A percentile compares a stretch with the other conserved stretches of the same genome.
phyloP scores from a whole-genome alignment of 1,284 basidiomycete species.

The Veloporphyrellus conicus region DNA sequence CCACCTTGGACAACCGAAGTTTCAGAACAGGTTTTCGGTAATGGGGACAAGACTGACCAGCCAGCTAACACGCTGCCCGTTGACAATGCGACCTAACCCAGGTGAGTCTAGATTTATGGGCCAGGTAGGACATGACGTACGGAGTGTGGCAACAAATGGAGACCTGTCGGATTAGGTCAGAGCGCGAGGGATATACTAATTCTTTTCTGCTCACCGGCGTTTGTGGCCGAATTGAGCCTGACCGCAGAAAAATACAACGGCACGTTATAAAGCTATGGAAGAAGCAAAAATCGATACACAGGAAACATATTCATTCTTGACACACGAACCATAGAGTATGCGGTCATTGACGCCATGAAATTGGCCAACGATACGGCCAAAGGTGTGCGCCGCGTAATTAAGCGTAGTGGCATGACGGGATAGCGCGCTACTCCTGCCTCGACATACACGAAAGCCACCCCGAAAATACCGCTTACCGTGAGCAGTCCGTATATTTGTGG shows the following conservation, averaged over 20 bases:
- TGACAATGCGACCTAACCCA: constrained; percentile 63
- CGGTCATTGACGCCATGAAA: constrained; percentile 68
- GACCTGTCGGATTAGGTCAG: constrained; percentile 36
- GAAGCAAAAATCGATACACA: constrained; percentile 2
- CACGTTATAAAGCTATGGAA: constrained; percentile 72
- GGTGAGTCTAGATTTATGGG: constrained; percentile 2
- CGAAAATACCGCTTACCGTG: constrained; percentile 49
- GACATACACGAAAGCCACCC: constrained; percentile 61
- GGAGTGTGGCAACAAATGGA: constrained; percentile 85
- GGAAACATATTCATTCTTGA: background rate
- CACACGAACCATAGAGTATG: constrained; percentile 73
- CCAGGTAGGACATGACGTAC: constrained; percentile 45
- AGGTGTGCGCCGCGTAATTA: constrained; percentile 73
- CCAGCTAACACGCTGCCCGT: constrained; percentile 80
- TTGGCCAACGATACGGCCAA: constrained; percentile 78
- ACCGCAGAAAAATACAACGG: constrained; percentile 91
- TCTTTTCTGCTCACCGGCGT: constrained; percentile 51
- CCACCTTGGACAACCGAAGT: constrained; percentile 46
- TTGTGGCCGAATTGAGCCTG: constrained; percentile 63
- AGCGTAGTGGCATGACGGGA: constrained; percentile 80
- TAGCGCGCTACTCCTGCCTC: constrained; percentile 72
- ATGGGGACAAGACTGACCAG: constrained; percentile 49
- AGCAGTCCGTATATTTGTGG: constrained; percentile 68
- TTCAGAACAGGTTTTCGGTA: background rate
- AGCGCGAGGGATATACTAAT: background rate